Evolutionary conservation across 306 rosid species (phyloP), one percentile per base, ranked within the genome.

Genomic region (Astragalus glycyphyllos): DNA sequence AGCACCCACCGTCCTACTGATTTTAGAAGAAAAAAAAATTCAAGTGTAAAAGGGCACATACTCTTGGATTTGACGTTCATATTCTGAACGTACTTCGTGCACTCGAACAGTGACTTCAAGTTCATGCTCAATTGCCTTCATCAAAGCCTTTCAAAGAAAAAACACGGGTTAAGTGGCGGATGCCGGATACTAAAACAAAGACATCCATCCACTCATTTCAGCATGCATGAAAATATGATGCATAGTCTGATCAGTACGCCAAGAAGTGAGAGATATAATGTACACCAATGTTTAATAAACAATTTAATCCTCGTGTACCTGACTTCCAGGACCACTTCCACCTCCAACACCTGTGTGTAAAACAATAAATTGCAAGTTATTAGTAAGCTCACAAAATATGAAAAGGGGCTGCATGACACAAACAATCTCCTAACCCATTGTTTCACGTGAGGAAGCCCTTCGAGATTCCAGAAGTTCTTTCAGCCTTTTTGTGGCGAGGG

Each of bases 81-180:
- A 95, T 80, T 87, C 99, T 29, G 86, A 74, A 48, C 97, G 97
- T 16, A 95, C 99, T 89, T 95, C 99, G 71, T 95, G 91, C 44
- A 89, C 92, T 50, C 96, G 84, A 6, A 87, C 96, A 8, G 81
- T 86, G 76, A 95, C 96, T 89, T 95, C 99, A 76, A 95, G 96
- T 70, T 95, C 99, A 48, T 91, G 88, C 68, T 95, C 97, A 58
- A 89, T 85, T 65, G 80, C 83, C 77, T 91, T 96, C 91, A 84
- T 86, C 76, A 95, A 77, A 78, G 86, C 92, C 99, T 95, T 65
- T 59, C 67, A 16, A 15, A 60, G 32, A 68, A 75, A 20, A 77
- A 64, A 51, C 13, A 75, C 15, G 32, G 29, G 31, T 67, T 32
- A 79, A 45, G 65, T 65, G 58, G 71, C 46, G 13, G 46, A 72